A percentile compares a stretch with the other conserved stretches of the same genome.
phyloP scores from a whole-genome alignment of 1,284 basidiomycete species.

The Boletus albobrunnescens region DNA sequence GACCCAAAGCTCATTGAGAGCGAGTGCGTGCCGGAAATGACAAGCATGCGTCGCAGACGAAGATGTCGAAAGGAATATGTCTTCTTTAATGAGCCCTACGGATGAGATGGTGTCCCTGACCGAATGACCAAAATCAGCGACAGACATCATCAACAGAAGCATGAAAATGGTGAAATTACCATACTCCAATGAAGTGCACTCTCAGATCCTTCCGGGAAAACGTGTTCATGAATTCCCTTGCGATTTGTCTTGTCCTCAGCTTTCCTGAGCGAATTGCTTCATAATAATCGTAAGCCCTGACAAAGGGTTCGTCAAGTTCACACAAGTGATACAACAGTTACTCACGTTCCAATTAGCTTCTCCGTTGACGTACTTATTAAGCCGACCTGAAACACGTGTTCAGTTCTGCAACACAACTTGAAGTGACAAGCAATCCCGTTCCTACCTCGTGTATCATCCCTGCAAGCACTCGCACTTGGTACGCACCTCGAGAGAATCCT shows the following conservation, averaged over 20 bases:
- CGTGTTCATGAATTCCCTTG: constrained; percentile 34
- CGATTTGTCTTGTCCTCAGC: constrained; percentile 15
- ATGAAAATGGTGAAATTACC: constrained; percentile 23
- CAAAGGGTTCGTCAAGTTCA: neutral
- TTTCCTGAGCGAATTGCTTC: constrained; percentile 16
- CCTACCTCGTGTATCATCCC: too few relatives aligned
- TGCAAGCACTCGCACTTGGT: too few relatives aligned
- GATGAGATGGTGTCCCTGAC: constrained; percentile 44
- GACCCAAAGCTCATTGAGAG: constrained; percentile 39
- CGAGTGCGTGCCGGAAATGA: constrained; percentile 39
- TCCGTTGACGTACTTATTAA: constrained; percentile 24
- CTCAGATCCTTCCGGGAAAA: constrained; percentile 34
- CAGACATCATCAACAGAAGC: neutral
- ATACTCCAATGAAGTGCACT: constrained; percentile 42
- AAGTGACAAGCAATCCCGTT: too few relatives aligned
- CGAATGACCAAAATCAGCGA: neutral
- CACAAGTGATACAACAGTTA: neutral
- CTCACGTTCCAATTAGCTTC: constrained; percentile 26
- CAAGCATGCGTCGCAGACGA: constrained; percentile 27
- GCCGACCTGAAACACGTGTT: constrained; percentile 17
- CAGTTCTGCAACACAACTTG: too few relatives aligned
- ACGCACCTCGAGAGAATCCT: too few relatives aligned
- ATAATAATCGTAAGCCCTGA: constrained; percentile 41
- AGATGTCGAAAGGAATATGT: constrained; percentile 26
- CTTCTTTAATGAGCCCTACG: constrained; percentile 27